Base-by-base conservation (phyloP, 2,329 filamentous ascomycete genomes). In the Cercospora citrullina region DNA sequence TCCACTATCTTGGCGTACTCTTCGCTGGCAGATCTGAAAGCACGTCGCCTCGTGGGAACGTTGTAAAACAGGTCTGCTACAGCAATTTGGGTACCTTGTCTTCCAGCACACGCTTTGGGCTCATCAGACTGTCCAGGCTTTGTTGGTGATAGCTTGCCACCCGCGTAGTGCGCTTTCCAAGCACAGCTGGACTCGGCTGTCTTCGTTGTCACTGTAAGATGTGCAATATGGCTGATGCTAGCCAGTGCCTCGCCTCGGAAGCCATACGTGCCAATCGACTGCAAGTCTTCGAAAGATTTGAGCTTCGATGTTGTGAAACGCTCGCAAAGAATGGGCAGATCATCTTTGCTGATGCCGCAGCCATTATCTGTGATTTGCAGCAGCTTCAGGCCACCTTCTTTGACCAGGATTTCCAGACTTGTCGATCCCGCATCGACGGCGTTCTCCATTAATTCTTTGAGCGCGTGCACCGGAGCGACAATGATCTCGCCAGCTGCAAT, bases 401-500 rank as follows among this genome's bases (percentile, higher is more conserved):
- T 98, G 74, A 96, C 91, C 4, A 97, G 79, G 18, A 99, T 90
- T 77, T 99, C 95, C 57, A 99, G 83, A 2, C 90, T 89, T 0
- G 95, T 98, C 3, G 95, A 92, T 5, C 95, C 94, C n/a, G 96
- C 95, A 81, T 99, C 96, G 16, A 99, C 93, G 4, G 95, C 91
- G 75, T 99, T 99, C 79, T 99, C 95, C 12, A 99, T 93, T 60
- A 99, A 84, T 79, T 99, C 95, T 80, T 99, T 99, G 66, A 99
- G 81, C 3, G 96, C 95, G 79, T 99, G 93, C 30, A 97, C 93
- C 0, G 95, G 96, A 2, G 95, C 94, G 60, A 99, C 93, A 69
- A 99, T 99, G 75, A 99, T 99, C 80, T 99, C 95, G 21, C 95
- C 95, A 0, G 95, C 95, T 0, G 95, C 95, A 73, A 99, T 99